These are phyloP conservation scores for Mycena crocata DNA, from an alignment of 768 basidiomycete genomes.

Conservation along the genomic window DNA sequence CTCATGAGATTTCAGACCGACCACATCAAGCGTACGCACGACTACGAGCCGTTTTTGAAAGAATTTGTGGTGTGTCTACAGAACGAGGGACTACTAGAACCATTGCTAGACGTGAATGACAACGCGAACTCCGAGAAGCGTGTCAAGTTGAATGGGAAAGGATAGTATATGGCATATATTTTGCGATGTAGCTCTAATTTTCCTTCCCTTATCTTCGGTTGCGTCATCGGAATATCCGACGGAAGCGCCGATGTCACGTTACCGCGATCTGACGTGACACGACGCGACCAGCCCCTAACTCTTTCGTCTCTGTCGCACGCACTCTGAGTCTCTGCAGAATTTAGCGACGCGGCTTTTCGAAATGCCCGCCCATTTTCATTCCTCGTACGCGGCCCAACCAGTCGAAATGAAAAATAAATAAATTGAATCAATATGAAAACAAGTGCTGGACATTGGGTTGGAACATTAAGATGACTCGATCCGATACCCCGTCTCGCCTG, in stretches of 20 bases:
- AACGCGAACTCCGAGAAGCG: constrained; percentile 42
- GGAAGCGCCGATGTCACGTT: background rate
- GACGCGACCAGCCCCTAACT: too few species aligned
- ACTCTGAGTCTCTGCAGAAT: too few species aligned
- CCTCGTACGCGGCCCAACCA: too few species aligned
- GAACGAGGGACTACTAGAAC: constrained; percentile 58
- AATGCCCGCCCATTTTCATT: too few species aligned
- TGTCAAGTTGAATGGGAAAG: constrained; percentile 28
- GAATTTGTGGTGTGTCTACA: constrained; percentile 57
- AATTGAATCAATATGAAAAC: too few species aligned
- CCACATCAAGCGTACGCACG: constrained; percentile 67
- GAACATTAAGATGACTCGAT: too few species aligned
- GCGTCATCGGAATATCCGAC: background rate
- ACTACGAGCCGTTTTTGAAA: constrained; percentile 72
- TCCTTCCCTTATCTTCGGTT: too few species aligned
- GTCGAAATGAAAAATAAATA: background rate
- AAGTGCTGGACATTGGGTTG: too few species aligned
- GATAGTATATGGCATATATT: background rate
- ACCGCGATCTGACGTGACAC: background rate
- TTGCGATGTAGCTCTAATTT: too few species aligned
- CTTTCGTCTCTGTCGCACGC: too few species aligned
- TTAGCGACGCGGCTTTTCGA: too few species aligned
- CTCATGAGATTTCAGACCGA: constrained; percentile 55
- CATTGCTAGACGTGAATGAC: constrained; percentile 53
- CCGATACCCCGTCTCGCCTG: too few species aligned